phyloP scores from a whole-genome alignment of 345 rosid species.

The Salix dunnii region DNA sequence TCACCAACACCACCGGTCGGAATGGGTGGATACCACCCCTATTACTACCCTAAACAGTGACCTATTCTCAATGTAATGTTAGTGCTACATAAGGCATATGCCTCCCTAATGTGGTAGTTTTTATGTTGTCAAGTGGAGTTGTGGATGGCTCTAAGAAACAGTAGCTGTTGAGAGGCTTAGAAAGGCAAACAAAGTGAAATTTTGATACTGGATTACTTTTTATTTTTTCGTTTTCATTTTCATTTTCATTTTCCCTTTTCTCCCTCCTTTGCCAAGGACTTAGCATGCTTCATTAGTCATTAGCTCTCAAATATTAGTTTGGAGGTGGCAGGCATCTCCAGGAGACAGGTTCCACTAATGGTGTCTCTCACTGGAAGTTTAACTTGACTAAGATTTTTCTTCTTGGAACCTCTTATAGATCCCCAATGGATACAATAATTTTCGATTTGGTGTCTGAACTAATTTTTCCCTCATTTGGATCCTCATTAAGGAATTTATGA shows the following conservation, averaged over 20 bases:
- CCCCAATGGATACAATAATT: too few species aligned
- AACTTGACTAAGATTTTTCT: too few species aligned
- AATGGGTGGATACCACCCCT: constrained; percentile 53
- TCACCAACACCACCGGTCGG: constrained; percentile 35
- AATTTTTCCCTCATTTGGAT: too few species aligned
- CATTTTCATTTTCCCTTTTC: too few species aligned
- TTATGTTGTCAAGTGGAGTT: neutral
- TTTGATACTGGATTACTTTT: neutral
- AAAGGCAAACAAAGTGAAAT: constrained; percentile 3
- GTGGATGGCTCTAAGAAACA: neutral
- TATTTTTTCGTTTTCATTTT: too few species aligned
- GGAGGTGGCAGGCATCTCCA: too few species aligned
- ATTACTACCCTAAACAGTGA: constrained; percentile 26
- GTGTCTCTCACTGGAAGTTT: too few species aligned
- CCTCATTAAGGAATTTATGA: too few species aligned
- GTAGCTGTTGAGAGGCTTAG: neutral
- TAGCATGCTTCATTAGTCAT: neutral
- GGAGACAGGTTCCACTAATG: too few species aligned
- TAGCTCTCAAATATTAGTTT: neutral
- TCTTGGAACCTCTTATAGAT: too few species aligned
- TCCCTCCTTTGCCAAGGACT: neutral
- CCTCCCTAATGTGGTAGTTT: neutral
- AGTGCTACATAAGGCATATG: neutral
- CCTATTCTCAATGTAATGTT: neutral
- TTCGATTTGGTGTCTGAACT: too few species aligned